Conservation (phyloP, 2,329 filamentous ascomycete species). For the Eutypa lata region DNA sequence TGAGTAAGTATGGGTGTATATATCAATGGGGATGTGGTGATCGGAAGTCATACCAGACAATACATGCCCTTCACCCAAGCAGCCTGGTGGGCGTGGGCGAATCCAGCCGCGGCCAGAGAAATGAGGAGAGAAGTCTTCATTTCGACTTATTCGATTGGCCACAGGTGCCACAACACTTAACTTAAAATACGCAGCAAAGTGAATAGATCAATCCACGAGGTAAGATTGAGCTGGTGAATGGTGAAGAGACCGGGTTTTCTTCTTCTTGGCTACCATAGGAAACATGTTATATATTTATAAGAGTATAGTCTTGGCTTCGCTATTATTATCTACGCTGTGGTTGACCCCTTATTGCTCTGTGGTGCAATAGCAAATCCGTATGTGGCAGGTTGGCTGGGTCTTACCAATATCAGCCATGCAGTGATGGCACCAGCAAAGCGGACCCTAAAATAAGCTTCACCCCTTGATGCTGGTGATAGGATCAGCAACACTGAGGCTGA, state of each 20-base stretch:
- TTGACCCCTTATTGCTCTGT: too few species aligned
- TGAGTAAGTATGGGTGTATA: background rate
- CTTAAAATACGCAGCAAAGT: too few species aligned
- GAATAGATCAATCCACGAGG: too few species aligned
- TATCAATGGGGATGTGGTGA: background rate
- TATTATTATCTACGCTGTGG: too few species aligned
- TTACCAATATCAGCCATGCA: background rate
- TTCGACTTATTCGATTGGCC: background rate
- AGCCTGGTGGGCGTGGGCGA: slow-evolving; percentile 31
- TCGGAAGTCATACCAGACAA: slow-evolving; percentile 24
- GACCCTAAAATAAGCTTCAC: background rate
- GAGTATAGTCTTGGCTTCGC: too few species aligned
- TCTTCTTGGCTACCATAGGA: too few species aligned
- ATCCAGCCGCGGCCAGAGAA: slow-evolving; percentile 5
- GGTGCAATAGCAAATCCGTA: too few species aligned
- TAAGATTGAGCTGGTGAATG: too few species aligned
- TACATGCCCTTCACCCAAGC: slow-evolving; percentile 39
- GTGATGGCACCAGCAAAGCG: background rate
- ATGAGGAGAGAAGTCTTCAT: slow-evolving; percentile 8
- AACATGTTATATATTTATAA: too few species aligned
- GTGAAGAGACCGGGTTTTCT: too few species aligned
- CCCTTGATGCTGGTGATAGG: background rate
- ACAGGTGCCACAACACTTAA: too few species aligned
- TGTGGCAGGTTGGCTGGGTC: background rate
- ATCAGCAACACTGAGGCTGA: background rate